Base-by-base conservation (phyloP, 2,329 filamentous ascomycete genomes). In the Trichoderma polysporum region DNA sequence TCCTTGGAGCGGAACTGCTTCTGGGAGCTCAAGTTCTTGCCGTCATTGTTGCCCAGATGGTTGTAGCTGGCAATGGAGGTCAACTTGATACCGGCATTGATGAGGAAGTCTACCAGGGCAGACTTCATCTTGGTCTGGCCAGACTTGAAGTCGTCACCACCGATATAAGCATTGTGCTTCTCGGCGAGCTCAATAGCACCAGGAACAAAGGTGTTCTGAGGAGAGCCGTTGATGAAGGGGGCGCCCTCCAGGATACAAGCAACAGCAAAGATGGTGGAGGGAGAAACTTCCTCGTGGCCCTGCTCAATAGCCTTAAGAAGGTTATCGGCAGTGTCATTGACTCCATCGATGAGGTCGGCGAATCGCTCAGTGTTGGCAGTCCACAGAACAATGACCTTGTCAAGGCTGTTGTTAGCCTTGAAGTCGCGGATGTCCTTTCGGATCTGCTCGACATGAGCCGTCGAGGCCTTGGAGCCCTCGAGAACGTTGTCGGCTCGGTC, bases 91-190 rank as follows among this genome's bases (percentile, higher is more conserved):
- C 95, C 95, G 56, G 95, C 95, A 79, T 90, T 97, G 89, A 99
- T 97, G 78, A 99, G 82, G 84, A 99, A 99, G 82, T 99, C 95
- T 53, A 98, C 95, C 33, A 99, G 88, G 22, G 95, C 95, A 68
- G 95, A 98, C 85, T 99, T 99, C 95, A 99, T 99, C 89, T 99
- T 99, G 79, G 95, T 99, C 86, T 99, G 95, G 70, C 95, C 95
- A 70, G 95, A 98, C 85, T 99, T 99, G 90, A 99, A 99, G 83
- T 99, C 95, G 75, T 99, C 95, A 71, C 95, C 95, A 68, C 95
- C 95, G 75, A 99, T 93, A 84, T 97, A 99, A 69, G 94, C 89
- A 66, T 87, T 86, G 80, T 96, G 89, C 80, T 90, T 85, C 84
- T 96, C 92, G 25, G 95, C 95, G 67, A 99, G 88, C 76, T 94